These are phyloP conservation scores for Gremmenia infestans DNA, from an alignment of 2,329 filamentous ascomycete species.

Conservation along the genomic window DNA sequence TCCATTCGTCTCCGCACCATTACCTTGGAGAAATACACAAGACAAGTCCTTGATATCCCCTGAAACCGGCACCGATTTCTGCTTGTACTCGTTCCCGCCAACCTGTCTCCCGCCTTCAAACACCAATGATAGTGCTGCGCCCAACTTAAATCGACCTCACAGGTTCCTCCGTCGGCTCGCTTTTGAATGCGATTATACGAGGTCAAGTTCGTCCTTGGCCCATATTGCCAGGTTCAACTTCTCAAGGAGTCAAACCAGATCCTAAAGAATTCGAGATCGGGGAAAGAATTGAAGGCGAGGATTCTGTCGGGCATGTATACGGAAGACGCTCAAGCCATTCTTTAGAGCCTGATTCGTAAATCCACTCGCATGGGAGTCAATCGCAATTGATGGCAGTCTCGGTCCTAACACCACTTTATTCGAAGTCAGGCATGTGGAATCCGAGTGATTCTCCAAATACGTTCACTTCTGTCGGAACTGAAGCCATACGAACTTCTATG, in stretches of 20 bases:
- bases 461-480: constrained; percentile 22
- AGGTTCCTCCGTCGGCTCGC: constrained; percentile 11
- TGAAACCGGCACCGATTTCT: constrained; percentile 14
- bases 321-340: not conserved
- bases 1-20: constrained; percentile 17
- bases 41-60: constrained; percentile 16
- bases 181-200: constrained; percentile 11
- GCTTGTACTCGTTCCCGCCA: constrained; percentile 19
- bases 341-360: not conserved
- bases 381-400: constrained; percentile 32
- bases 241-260: not conserved
- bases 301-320: not conserved
- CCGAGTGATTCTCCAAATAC: constrained; percentile 24
- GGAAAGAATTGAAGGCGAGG: not conserved
- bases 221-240: not conserved
- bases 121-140: constrained; percentile 20
- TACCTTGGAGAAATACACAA: constrained; percentile 19
- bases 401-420: constrained; percentile 26
- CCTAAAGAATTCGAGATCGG: not conserved
- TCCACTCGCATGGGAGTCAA: constrained; percentile 17
- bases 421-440: constrained; percentile 29
- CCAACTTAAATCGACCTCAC: constrained; percentile 22
- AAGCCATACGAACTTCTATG: constrained; percentile 22
- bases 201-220: constrained; percentile 2
- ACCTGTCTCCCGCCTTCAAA: constrained; percentile 16